Evolutionary conservation across 345 rosid species (phyloP).

Genomic region (Murraya paniculata): DNA sequence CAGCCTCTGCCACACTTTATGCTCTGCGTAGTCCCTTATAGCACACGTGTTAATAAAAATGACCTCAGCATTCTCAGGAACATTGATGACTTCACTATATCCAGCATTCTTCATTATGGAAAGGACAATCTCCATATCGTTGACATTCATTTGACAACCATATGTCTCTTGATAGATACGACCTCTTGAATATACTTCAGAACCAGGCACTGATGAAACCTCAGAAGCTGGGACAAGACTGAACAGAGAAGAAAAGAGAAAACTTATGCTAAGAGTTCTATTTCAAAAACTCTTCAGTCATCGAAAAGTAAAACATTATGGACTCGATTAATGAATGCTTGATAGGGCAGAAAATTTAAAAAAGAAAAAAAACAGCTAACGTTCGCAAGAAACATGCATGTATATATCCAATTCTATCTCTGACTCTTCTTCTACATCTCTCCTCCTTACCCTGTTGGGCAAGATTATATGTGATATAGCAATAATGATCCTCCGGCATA

Average conservation of each 20-base stretch:
- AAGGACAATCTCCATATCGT: conserved; percentile 92
- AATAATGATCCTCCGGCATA: background rate
- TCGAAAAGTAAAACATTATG: background rate
- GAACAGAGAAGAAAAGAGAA: conserved; percentile 18
- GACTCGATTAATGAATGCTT: background rate
- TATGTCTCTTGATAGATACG: conserved; percentile 91
- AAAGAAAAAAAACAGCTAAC: no score
- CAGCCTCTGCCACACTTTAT: conserved; percentile 94
- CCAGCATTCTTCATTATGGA: conserved; percentile 87
- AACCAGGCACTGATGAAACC: conserved; percentile 19
- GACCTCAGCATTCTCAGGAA: conserved; percentile 85
- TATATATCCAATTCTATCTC: background rate
- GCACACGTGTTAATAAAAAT: conserved; percentile 91
- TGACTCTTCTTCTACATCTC: no score
- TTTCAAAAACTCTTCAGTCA: background rate
- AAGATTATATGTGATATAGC: background rate
- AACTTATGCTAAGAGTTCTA: background rate
- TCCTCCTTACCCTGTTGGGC: no score
- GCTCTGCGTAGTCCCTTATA: conserved; percentile 90
- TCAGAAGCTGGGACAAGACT: conserved; percentile 41
- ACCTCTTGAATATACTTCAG: conserved; percentile 46
- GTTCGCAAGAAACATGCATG: background rate
- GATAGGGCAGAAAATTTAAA: no score
- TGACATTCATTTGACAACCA: conserved; percentile 96
- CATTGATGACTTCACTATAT: conserved; percentile 57